A percentile compares a stretch with the other conserved stretches of the same genome.
Conservation (phyloP, 495 filamentous ascomycete genomes). For the Penicillium daleae region DNA sequence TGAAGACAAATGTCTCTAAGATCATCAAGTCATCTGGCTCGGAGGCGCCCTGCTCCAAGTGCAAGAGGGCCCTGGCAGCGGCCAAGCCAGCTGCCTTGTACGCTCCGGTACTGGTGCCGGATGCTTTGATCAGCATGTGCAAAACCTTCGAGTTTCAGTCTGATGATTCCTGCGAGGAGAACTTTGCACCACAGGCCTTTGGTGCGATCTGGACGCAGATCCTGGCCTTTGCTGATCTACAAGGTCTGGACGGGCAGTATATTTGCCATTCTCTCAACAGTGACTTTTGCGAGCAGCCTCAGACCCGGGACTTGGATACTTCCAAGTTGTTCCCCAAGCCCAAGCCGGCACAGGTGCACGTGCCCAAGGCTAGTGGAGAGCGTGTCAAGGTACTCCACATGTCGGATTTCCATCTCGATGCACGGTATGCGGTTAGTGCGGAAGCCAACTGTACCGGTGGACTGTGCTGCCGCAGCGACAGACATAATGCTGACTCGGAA, state of each 20-base stretch:
- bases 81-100: slow-evolving; percentile 53
- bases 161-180: slow-evolving; percentile 47
- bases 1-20: slow-evolving; percentile 44
- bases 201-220: slow-evolving; percentile 63
- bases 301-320: slow-evolving; percentile 46
- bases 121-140: slow-evolving; percentile 56
- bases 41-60: slow-evolving; percentile 54
- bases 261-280: slow-evolving; percentile 57
- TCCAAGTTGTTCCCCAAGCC: slow-evolving; percentile 58
- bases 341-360: slow-evolving; percentile 48
- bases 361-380: slow-evolving; percentile 52
- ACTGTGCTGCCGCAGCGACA: slow-evolving; percentile 58
- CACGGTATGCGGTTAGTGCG: slow-evolving; percentile 55
- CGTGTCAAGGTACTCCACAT: slow-evolving; percentile 62
- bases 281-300: slow-evolving; percentile 52
- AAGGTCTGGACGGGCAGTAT: slow-evolving; percentile 58
- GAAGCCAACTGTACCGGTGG: slow-evolving; percentile 59
- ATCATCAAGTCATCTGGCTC: slow-evolving; percentile 47
- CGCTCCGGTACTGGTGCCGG: slow-evolving; percentile 52
- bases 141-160: slow-evolving; percentile 45
- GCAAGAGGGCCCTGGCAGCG: slow-evolving; percentile 53
- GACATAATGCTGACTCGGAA: slow-evolving; percentile 35
- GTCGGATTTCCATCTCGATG: slow-evolving; percentile 64
- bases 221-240: slow-evolving; percentile 56
- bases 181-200: slow-evolving; percentile 48